Percentiles rank a stretch among this genome's conserved stretches.
Evolutionary conservation across 1,284 basidiomycete genomes (phyloP).

Genomic region (Irpex rosettiformis): DNA sequence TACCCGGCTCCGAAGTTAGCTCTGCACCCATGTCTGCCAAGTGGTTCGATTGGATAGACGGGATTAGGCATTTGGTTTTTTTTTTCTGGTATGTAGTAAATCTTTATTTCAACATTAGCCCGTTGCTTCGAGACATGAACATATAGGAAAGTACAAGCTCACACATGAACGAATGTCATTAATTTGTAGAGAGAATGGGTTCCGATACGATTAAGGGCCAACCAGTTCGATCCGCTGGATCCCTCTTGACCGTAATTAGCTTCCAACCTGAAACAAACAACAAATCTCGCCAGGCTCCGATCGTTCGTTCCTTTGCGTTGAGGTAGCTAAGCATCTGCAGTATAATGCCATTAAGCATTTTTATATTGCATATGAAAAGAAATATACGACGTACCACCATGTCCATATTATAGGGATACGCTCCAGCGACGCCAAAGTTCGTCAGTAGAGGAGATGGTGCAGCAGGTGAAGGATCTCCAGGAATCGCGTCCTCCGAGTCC

Average conservation of each 20-base stretch:
- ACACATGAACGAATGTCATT: no score
- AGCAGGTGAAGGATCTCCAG: not conserved
- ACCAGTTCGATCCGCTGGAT: not conserved
- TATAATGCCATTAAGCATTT: slow-evolving; percentile 4
- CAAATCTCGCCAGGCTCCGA: not conserved
- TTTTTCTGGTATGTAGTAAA: no score
- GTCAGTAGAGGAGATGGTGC: slow-evolving; percentile 10
- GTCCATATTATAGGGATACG: slow-evolving; percentile 7
- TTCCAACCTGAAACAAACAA: not conserved
- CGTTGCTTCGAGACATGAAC: no score
- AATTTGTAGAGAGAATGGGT: no score
- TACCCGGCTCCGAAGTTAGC: no score
- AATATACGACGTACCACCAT: slow-evolving; percentile 5
- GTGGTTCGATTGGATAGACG: no score
- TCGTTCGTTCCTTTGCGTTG: not conserved
- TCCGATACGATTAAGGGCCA: no score
- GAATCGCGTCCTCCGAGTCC: not conserved
- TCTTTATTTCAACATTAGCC: no score
- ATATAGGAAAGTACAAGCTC: no score
- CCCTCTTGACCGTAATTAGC: not conserved
- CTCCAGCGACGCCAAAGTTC: slow-evolving; percentile 8
- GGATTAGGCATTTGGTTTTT: no score
- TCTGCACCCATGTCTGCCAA: no score
- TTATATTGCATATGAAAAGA: not conserved
- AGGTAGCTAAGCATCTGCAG: slow-evolving; percentile 1